Base-by-base conservation (phyloP, 2,329 filamentous ascomycete species). In the Ophiostoma perfectum region DNA sequence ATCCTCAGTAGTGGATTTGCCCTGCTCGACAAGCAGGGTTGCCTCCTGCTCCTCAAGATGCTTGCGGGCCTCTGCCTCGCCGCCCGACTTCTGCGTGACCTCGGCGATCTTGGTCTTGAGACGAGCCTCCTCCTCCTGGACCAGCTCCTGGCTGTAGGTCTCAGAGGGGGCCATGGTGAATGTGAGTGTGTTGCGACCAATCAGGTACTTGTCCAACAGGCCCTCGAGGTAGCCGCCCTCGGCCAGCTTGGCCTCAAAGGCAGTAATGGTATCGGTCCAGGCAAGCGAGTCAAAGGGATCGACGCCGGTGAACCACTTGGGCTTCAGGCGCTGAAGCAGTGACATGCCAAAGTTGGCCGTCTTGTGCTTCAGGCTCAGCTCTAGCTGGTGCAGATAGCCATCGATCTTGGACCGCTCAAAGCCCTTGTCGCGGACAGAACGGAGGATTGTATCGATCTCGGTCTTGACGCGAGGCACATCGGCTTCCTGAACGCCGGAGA, bases 351-450 rank as follows among this genome's bases (percentile, higher is more conserved):
- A 99, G 74, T 90, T 93, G 67, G 95, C 92, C 0, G 93, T 97
- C 82, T 98, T 98, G 80, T 99, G 93, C 80, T 97, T 97, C 65
- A 98, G 80, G 0, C 89, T 85, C n/a, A 99, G 84, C 76, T 99
- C 95, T 4, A 98, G 80, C 77, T 98, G 94, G 77, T 99, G 95
- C 67, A 99, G 83, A 71, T 96, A 90, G 2, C 95, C 95, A 71
- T 97, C 92, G 70, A 99, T 92, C 78, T 99, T 99, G 73, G 89
- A 87, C 74, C 89, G 84, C 70, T 95, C 93, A 73, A 99, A 97
- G 0, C 95, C 94, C 70, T 89, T 90, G 39, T 88, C 80, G 18
- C 88, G 84, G 6, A 87, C 86, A 63, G 92, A 87, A 39, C 82
- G 81, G 67, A 97, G 82, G 3, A 94, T 91, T 42, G 86, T 86